These are phyloP conservation scores for Cyclocybe aegerita DNA, from an alignment of 768 basidiomycete genomes.

Conservation along the genomic window DNA sequence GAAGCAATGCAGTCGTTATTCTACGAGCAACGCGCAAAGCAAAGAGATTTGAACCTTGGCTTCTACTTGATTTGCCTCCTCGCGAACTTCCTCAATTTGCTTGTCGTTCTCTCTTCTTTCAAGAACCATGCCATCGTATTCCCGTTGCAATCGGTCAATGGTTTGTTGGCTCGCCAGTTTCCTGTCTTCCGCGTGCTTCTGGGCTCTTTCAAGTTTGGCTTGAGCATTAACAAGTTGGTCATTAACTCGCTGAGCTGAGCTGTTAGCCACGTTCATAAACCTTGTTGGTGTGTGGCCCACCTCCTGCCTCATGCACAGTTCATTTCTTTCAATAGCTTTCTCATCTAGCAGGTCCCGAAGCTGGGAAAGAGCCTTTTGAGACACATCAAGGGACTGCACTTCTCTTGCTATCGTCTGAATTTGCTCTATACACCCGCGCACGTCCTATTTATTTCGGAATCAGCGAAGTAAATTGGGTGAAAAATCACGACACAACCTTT, in stretches of 20 bases:
- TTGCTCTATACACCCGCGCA: slow-evolving; percentile 71
- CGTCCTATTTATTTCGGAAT: slow-evolving; percentile 45
- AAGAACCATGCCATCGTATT: slow-evolving; percentile 76
- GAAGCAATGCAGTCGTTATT: neutral
- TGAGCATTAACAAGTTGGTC: slow-evolving; percentile 80
- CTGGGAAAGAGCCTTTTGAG: slow-evolving; percentile 68
- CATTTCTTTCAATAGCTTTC: slow-evolving; percentile 73
- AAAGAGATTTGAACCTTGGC: slow-evolving; percentile 45
- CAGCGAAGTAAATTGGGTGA: slow-evolving; percentile 3
- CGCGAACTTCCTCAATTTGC: slow-evolving; percentile 73
- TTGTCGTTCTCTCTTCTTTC: slow-evolving; percentile 80
- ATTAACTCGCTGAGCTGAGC: slow-evolving; percentile 59
- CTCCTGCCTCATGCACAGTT: slow-evolving; percentile 67
- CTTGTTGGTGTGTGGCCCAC: slow-evolving; percentile 27
- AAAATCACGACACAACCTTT: slow-evolving; percentile 45
- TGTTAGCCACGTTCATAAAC: neutral
- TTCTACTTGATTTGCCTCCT: slow-evolving; percentile 68
- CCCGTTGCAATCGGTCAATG: slow-evolving; percentile 72
- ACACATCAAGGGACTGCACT: slow-evolving; percentile 54
- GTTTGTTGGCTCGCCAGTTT: slow-evolving; percentile 69
- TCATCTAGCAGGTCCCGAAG: slow-evolving; percentile 68
- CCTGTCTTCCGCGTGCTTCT: slow-evolving; percentile 80
- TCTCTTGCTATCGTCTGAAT: slow-evolving; percentile 76
- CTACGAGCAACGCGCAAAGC: neutral
- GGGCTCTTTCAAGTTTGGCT: slow-evolving; percentile 79